phyloP scores from a whole-genome alignment of 768 basidiomycete genomes.

The Glaciozyma martinii region DNA sequence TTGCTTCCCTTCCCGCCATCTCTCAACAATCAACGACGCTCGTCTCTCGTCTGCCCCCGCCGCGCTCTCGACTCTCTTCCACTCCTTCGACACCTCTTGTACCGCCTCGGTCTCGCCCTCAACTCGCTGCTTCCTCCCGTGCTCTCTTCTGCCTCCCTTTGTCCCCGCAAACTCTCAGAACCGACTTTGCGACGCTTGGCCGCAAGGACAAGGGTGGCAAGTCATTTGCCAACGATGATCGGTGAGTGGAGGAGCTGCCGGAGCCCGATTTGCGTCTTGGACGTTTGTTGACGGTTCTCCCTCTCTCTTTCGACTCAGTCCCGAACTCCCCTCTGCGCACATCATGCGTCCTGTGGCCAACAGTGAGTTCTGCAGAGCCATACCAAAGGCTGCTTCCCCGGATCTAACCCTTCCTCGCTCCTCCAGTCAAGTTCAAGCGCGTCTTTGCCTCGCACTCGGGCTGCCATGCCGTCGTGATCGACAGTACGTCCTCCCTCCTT shows the following conservation, averaged over 20 bases:
- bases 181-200: conserved; percentile 28
- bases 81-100: not conserved
- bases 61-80: not conserved
- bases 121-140: not conserved
- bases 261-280: not conserved
- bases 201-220: conserved; percentile 27
- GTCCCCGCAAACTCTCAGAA: conserved; percentile 8
- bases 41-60: not conserved
- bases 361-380: conserved; percentile 41
- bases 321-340: conserved; percentile 79
- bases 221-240: conserved; percentile 1
- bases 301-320: conserved; percentile 40
- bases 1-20: not conserved
- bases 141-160: not conserved
- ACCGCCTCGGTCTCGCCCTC: not conserved
- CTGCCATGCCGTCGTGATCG: conserved; percentile 68
- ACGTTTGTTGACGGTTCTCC: not conserved
- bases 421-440: conserved; percentile 24
- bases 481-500: conserved; percentile 37
- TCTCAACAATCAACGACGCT: not conserved
- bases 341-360: conserved; percentile 82
- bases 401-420: conserved; percentile 15
- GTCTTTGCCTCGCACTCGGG: conserved; percentile 51
- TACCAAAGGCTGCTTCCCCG: conserved; percentile 28
- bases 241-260: conserved; percentile 5